Percentiles rank a stretch among this genome's conserved stretches.
These are phyloP conservation scores for Streptanthus diversifolius DNA, from an alignment of 345 rosid species.

Conservation along the genomic window DNA sequence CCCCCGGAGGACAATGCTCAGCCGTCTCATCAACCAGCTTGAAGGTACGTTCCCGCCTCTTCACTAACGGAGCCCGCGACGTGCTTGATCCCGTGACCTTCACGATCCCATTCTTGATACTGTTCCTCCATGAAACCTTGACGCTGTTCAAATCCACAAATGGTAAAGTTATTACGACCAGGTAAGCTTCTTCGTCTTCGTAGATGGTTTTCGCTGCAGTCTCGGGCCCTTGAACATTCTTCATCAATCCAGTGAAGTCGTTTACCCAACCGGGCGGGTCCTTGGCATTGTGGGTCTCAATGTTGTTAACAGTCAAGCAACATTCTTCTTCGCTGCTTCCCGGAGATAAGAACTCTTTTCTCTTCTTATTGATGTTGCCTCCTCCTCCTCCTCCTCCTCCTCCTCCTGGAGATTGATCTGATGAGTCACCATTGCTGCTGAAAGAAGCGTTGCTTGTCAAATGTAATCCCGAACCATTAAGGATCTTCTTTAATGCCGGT, in stretches of 20 bases:
- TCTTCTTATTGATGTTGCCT: constrained; percentile 43
- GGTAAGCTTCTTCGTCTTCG: constrained; percentile 73
- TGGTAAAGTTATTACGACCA: constrained; percentile 80
- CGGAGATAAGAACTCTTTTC: constrained; percentile 73
- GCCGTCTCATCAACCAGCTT: constrained; percentile 81
- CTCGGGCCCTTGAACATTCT: constrained; percentile 73
- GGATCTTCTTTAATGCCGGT: constrained; percentile 53
- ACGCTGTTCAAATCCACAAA: constrained; percentile 89
- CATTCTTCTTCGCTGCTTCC: constrained; percentile 65
- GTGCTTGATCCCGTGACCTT: constrained; percentile 81
- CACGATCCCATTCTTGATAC: constrained; percentile 65
- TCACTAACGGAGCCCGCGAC: constrained; percentile 68
- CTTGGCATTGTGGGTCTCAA: constrained; percentile 52
- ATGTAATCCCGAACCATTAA: constrained; percentile 76
- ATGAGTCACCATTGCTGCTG: constrained; percentile 60
- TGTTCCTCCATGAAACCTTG: constrained; percentile 96
- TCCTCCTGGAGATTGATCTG: constrained; percentile 63
- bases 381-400: constrained; percentile 32
- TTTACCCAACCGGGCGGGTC: constrained; percentile 58
- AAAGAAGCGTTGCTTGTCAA: constrained; percentile 64
- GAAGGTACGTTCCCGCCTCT: constrained; percentile 81
- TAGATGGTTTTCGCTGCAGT: constrained; percentile 92
- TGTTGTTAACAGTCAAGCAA: constrained; percentile 45
- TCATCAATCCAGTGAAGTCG: constrained; percentile 83
- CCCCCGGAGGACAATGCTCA: constrained; percentile 98